Evolutionary conservation across 495 filamentous ascomycete genomes (phyloP).

Genomic region (Aspergillus carlsbadensis): DNA sequence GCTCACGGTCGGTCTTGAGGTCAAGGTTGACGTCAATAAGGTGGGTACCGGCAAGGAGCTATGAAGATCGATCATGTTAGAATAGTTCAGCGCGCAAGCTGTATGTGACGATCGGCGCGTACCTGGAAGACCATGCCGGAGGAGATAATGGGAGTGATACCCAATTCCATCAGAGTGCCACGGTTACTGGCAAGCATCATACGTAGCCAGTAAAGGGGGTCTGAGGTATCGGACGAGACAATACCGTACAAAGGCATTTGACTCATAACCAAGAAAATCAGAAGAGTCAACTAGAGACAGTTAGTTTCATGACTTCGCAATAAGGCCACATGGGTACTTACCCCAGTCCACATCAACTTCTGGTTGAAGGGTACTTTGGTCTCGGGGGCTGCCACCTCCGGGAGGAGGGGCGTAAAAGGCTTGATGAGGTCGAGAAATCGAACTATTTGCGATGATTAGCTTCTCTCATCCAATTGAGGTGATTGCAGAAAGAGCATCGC

Average conservation of each 20-base stretch:
- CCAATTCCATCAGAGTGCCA: conserved; percentile 98
- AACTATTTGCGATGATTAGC: conserved; percentile 54
- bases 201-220: conserved; percentile 98
- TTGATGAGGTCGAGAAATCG: conserved; percentile 99
- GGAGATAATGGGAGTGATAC: conserved; percentile 98
- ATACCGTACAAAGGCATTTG: conserved; percentile 98
- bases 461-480: conserved; percentile 29
- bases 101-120: conserved; percentile 16
- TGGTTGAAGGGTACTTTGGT: conserved; percentile 97
- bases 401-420: conserved; percentile 97
- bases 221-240: conserved; percentile 93
- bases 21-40: conserved; percentile 99
- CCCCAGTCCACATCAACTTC: conserved; percentile 98
- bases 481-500: conserved; percentile 25
- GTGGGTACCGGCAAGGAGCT: conserved; percentile 97
- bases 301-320: conserved; percentile 33
- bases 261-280: conserved; percentile 99
- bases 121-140: conserved; percentile 99
- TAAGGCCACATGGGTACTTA: conserved; percentile 38
- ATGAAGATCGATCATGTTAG: conserved; percentile 6
- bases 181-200: conserved; percentile 99
- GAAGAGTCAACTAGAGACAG: conserved; percentile 67
- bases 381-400: conserved; percentile 97
- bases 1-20: conserved; percentile 98
- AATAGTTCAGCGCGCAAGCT: not conserved